Conservation (phyloP, 805 yeast species). For the Maudiozyma serrabonitensis region DNA sequence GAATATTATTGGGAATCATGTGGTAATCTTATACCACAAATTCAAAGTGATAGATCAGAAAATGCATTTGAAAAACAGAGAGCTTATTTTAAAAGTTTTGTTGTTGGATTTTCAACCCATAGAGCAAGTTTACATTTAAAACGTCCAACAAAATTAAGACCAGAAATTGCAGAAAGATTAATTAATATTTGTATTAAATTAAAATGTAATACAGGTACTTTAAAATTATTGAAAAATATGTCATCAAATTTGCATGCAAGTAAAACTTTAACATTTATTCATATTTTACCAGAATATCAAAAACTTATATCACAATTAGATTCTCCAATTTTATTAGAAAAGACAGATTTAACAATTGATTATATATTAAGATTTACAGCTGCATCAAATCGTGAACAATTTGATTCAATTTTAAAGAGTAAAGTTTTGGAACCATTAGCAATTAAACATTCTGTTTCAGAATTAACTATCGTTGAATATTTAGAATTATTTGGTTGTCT, state of each 20-base stretch:
- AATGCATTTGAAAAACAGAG: conserved; percentile 10
- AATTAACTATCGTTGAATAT: conserved; percentile 32
- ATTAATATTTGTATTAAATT: conserved; percentile 20
- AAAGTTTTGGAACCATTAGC: conserved; percentile 16
- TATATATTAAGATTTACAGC: conserved; percentile 36
- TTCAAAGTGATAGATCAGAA: neutral
- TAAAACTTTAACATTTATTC: conserved; percentile 4
- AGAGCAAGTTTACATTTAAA: conserved; percentile 26
- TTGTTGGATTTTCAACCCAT: conserved; percentile 28
- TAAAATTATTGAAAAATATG: conserved; percentile 24
- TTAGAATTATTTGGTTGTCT: conserved; percentile 37
- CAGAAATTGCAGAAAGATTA: conserved; percentile 15
- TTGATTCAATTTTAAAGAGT: conserved; percentile 25
- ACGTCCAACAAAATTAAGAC: conserved; percentile 23
- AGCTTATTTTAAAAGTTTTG: conserved; percentile 15
- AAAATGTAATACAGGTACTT: conserved; percentile 23
- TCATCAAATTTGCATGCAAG: conserved; percentile 7
- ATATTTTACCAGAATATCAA: conserved; percentile 15
- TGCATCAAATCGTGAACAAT: conserved; percentile 39
- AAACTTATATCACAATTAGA: conserved; percentile 10
- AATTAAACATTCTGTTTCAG: conserved; percentile 30
- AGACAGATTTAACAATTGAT: conserved; percentile 33
- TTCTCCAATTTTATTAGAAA: conserved; percentile 5
- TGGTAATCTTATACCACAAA: conserved; percentile 1
- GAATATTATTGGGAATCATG: conserved; percentile 30